These are phyloP conservation scores for Curvularia sp. DNA, from an alignment of 2,329 filamentous ascomycete genomes.

Conservation along the genomic window DNA sequence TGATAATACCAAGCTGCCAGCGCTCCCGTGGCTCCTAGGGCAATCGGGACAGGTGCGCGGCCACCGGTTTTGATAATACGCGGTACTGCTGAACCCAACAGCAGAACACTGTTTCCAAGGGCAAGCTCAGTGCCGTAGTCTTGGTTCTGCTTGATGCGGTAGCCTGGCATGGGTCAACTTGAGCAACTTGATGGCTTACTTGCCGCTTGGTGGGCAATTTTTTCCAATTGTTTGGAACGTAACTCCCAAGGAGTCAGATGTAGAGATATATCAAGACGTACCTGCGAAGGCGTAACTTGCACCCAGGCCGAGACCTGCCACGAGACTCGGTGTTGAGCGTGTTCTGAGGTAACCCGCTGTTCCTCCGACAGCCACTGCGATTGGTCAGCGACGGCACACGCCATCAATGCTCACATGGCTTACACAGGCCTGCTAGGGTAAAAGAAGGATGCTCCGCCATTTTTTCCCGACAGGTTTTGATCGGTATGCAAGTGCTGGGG, in stretches of 20 bases:
- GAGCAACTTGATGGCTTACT: not conserved
- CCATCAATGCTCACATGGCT: conserved; percentile 4
- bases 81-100: conserved; percentile 35
- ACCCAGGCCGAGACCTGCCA: conserved; percentile 37
- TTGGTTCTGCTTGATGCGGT: conserved; percentile 39
- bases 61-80: conserved; percentile 39
- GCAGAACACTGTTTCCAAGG: conserved; percentile 34
- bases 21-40: conserved; percentile 33
- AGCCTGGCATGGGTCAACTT: conserved; percentile 18
- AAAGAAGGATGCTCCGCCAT: conserved; percentile 44
- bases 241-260: not conserved
- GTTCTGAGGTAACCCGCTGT: conserved; percentile 40
- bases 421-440: conserved; percentile 38
- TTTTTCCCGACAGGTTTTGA: not conserved
- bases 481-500: not conserved
- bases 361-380: conserved; percentile 35
- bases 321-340: conserved; percentile 37
- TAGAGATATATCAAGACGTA: conserved; percentile 5
- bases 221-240: not conserved
- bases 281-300: conserved; percentile 37
- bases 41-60: conserved; percentile 37
- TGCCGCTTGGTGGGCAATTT: not conserved
- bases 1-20: conserved; percentile 40
- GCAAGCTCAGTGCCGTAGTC: conserved; percentile 41
- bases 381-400: conserved; percentile 7